phyloP scores from a whole-genome alignment of 2,329 filamentous ascomycete species.

The Microcera coccophila region DNA sequence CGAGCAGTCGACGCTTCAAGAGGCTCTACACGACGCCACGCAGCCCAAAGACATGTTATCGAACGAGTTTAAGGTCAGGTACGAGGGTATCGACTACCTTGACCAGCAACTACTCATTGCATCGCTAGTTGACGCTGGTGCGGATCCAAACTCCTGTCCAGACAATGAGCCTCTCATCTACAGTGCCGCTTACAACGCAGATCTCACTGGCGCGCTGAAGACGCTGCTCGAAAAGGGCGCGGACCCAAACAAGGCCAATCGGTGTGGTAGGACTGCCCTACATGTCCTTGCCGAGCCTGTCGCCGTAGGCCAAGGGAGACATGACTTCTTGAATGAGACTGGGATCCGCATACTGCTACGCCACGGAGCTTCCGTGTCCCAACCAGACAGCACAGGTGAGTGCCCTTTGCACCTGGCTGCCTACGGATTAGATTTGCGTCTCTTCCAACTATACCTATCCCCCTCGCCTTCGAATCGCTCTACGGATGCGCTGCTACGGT shows the following conservation, averaged over 20 bases:
- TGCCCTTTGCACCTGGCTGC: slow-evolving; percentile 14
- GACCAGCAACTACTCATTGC: not conserved
- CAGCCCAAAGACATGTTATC: slow-evolving; percentile 7
- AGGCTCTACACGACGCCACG: slow-evolving; percentile 6
- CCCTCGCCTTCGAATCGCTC: not conserved
- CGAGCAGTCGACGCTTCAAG: slow-evolving; percentile 1
- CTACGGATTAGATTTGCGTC: slow-evolving; percentile 2
- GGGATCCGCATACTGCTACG: not conserved
- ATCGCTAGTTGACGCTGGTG: not conserved
- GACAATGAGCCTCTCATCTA: slow-evolving; percentile 1
- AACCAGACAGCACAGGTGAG: slow-evolving; percentile 13
- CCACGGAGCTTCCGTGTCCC: not conserved
- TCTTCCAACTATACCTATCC: slow-evolving; percentile 14
- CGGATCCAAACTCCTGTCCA: not conserved
- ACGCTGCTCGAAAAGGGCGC: slow-evolving; percentile 19
- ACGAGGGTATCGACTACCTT: slow-evolving; percentile 9
- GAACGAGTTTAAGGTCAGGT: slow-evolving; percentile 9
- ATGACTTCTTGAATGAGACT: not conserved
- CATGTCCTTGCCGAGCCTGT: not conserved
- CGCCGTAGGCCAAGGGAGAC: not conserved
- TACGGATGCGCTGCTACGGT: not conserved
- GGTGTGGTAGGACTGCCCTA: not conserved
- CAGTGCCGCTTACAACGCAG: slow-evolving; percentile 1
- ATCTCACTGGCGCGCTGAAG: slow-evolving; percentile 13
- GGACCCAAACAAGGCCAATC: slow-evolving; percentile 1